phyloP scores from a whole-genome alignment of 2,329 filamentous ascomycete genomes.

The Akanthomyces muscarius region DNA sequence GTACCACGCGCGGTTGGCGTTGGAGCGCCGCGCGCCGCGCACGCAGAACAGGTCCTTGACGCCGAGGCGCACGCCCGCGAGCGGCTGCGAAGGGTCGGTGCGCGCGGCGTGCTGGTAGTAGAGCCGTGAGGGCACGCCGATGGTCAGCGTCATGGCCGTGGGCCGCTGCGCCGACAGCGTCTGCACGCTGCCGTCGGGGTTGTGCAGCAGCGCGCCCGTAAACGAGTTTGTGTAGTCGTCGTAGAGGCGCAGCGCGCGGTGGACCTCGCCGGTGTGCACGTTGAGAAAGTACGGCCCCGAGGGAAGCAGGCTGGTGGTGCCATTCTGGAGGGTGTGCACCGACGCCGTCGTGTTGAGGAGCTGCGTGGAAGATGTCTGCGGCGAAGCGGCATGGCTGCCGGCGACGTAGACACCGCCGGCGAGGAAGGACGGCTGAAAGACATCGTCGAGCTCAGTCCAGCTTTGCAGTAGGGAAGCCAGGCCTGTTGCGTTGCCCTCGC shows the following conservation, averaged over 20 bases:
- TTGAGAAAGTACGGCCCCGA: slow-evolving; percentile 37
- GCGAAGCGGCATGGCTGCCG: slow-evolving; percentile 20
- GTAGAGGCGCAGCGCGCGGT: slow-evolving; percentile 35
- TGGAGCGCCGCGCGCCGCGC: slow-evolving; percentile 45
- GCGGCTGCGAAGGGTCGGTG: slow-evolving; percentile 40
- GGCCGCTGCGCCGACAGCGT: slow-evolving; percentile 29
- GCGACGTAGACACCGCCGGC: slow-evolving; percentile 18
- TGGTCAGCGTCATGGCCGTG: slow-evolving; percentile 26
- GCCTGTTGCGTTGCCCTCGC: slow-evolving; percentile 20
- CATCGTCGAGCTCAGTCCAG: slow-evolving; percentile 30
- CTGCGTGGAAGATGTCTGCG: slow-evolving; percentile 20
- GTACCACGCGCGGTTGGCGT: slow-evolving; percentile 53
- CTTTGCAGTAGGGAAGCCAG: slow-evolving; percentile 27
- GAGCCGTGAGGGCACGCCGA: slow-evolving; percentile 55
- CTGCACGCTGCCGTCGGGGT: slow-evolving; percentile 29
- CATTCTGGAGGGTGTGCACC: not conserved
- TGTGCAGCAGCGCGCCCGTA: slow-evolving; percentile 27
- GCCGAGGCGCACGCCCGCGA: slow-evolving; percentile 41
- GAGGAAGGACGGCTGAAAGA: slow-evolving; percentile 24
- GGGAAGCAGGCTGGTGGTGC: slow-evolving; percentile 19
- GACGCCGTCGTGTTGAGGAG: slow-evolving; percentile 16
- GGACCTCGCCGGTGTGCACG: slow-evolving; percentile 27
- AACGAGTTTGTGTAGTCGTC: slow-evolving; percentile 31
- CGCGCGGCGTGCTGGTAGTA: slow-evolving; percentile 48
- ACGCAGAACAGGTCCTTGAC: slow-evolving; percentile 55